Evolutionary conservation across 495 filamentous ascomycete species (phyloP).

Genomic region (Lindgomyces ingoldianus): DNA sequence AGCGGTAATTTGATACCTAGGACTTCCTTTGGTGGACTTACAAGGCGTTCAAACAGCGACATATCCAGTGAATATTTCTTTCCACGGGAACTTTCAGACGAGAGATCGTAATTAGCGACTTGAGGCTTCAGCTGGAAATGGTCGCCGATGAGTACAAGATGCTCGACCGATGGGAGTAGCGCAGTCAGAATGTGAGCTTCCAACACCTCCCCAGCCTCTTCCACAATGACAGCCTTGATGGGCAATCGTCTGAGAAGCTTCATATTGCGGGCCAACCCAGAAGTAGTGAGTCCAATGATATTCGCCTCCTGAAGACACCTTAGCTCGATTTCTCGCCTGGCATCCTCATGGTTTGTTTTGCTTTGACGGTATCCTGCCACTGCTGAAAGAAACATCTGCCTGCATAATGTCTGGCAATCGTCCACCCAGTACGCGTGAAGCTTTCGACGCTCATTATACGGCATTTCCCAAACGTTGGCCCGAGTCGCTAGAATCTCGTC

Average conservation of each 20-base stretch:
- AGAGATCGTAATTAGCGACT: constrained; percentile 64
- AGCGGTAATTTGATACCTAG: constrained; percentile 51
- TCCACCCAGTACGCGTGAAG: constrained; percentile 50
- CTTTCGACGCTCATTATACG: constrained; percentile 31
- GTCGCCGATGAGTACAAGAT: constrained; percentile 76
- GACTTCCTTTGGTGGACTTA: constrained; percentile 45
- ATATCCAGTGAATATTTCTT: constrained; percentile 62
- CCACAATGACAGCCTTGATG: constrained; percentile 72
- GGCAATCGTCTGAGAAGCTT: constrained; percentile 59
- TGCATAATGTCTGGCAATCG: constrained; percentile 46
- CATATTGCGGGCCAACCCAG: constrained; percentile 67
- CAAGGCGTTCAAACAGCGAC: constrained; percentile 70
- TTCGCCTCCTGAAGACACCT: constrained; percentile 56
- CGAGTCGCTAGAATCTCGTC: neutral
- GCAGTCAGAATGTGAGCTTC: constrained; percentile 70
- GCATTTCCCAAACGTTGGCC: constrained; percentile 27
- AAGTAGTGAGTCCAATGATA: constrained; percentile 76
- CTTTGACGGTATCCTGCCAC: constrained; percentile 41
- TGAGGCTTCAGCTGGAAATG: constrained; percentile 72
- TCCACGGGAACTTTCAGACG: constrained; percentile 54
- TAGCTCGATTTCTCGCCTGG: constrained; percentile 53
- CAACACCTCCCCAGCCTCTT: constrained; percentile 77
- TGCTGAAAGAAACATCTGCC: constrained; percentile 41
- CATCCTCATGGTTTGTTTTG: constrained; percentile 45
- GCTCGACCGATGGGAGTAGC: constrained; percentile 68